phyloP scores from a whole-genome alignment of 805 yeast species.

The Spathaspora boniae region DNA sequence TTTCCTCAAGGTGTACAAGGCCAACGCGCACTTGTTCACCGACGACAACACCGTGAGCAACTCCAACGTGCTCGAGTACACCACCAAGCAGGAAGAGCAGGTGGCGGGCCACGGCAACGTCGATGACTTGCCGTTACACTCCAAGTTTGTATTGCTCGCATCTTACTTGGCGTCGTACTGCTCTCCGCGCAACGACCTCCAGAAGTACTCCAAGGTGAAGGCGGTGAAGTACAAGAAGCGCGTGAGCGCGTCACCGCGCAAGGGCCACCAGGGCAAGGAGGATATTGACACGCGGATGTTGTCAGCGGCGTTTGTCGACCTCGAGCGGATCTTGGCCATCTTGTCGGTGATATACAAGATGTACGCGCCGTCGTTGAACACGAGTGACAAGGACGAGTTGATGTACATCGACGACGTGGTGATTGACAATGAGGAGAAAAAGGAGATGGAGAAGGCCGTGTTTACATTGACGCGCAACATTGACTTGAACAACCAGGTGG shows the following conservation, averaged over 20 bases:
- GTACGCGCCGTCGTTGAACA: slow-evolving; percentile 28
- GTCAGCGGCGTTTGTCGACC: slow-evolving; percentile 69
- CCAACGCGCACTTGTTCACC: slow-evolving; percentile 23
- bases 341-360: slow-evolving; percentile 62
- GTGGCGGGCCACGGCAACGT: slow-evolving; percentile 19
- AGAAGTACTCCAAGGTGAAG: slow-evolving; percentile 61
- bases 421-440: slow-evolving; percentile 33
- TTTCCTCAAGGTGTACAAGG: slow-evolving; percentile 33
- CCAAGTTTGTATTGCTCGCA: slow-evolving; percentile 74
- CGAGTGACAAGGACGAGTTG: slow-evolving; percentile 17
- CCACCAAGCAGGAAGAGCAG: slow-evolving; percentile 16
- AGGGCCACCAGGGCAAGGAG: slow-evolving; percentile 27
- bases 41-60: slow-evolving; percentile 30
- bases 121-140: slow-evolving; percentile 52
- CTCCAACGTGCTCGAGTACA: slow-evolving; percentile 25
- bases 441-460: slow-evolving; percentile 30
- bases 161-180: slow-evolving; percentile 80
- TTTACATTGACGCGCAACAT: slow-evolving; percentile 40
- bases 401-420: slow-evolving; percentile 24
- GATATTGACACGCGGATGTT: slow-evolving; percentile 59
- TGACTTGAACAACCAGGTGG: slow-evolving; percentile 53
- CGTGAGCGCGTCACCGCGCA: slow-evolving; percentile 6
- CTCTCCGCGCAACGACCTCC: slow-evolving; percentile 65
- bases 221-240: slow-evolving; percentile 31
- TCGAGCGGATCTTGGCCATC: slow-evolving; percentile 80